Evolutionary conservation across 768 basidiomycete genomes (phyloP).

Genomic region (Kwoniella botswanensis): DNA sequence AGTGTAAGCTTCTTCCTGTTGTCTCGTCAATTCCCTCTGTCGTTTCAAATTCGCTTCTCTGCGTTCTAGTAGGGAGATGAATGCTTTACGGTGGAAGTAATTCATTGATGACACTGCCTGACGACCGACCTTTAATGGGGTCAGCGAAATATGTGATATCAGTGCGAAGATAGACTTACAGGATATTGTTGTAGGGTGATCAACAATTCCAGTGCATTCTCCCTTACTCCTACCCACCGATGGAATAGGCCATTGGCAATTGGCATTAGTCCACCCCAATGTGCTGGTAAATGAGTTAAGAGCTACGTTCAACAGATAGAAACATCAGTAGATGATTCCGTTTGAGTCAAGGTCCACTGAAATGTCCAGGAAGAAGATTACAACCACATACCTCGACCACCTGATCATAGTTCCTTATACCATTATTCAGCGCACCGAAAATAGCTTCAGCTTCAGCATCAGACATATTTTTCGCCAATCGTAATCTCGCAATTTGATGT

Average conservation of each 20-base stretch:
- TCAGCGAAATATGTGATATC: not conserved
- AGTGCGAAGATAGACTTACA: constrained; percentile 61
- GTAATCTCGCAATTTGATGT: constrained; percentile 83
- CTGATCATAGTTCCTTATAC: constrained; percentile 80
- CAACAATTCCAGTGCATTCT: constrained; percentile 80
- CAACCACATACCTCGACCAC: constrained; percentile 72
- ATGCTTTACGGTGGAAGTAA: constrained; percentile 48
- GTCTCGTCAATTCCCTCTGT: constrained; percentile 9
- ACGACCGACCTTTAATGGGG: constrained; percentile 36
- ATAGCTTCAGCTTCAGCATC: constrained; percentile 78
- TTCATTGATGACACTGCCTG: constrained; percentile 46
- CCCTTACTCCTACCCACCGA: constrained; percentile 74
- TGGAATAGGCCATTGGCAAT: constrained; percentile 91
- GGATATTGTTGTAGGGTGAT: constrained; percentile 76
- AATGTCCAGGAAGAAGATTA: not conserved
- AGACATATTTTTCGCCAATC: constrained; percentile 71
- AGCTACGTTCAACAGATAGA: constrained; percentile 63
- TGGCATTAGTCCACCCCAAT: constrained; percentile 80
- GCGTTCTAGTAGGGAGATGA: constrained; percentile 34
- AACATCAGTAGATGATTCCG: not conserved
- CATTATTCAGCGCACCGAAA: constrained; percentile 72
- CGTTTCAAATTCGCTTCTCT: constrained; percentile 12
- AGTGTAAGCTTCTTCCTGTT: constrained; percentile 9
- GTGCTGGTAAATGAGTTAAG: constrained; percentile 74
- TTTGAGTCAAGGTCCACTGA: too few species aligned